Percentiles rank a stretch among this genome's conserved stretches.
These are phyloP conservation scores for Ciborinia camelliae DNA, from an alignment of 2,329 filamentous ascomycete species.

Conservation along the genomic window DNA sequence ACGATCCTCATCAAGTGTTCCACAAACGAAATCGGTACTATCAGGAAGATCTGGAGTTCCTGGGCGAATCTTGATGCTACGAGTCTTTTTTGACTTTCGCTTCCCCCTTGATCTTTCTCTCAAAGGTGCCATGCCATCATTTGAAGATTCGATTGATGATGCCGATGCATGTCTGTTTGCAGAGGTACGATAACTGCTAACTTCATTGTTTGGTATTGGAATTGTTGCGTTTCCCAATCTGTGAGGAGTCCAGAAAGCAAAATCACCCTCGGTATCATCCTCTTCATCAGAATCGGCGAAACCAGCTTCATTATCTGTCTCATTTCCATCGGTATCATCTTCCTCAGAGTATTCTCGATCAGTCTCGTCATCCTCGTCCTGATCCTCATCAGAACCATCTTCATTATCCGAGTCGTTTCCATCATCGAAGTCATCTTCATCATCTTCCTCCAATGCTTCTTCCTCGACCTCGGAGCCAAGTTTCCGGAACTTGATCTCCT, in stretches of 20 bases:
- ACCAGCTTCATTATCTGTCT: constrained; percentile 65
- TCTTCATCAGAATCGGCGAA: constrained; percentile 69
- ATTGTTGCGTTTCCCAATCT: constrained; percentile 32
- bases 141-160: constrained; percentile 55
- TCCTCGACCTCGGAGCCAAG: constrained; percentile 88
- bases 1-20: constrained; percentile 91
- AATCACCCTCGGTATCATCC: constrained; percentile 61
- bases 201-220: constrained; percentile 23
- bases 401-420: constrained; percentile 44
- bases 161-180: constrained; percentile 50
- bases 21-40: constrained; percentile 98
- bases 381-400: constrained; percentile 47
- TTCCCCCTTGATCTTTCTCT: constrained; percentile 21
- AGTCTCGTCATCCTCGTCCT: constrained; percentile 62
- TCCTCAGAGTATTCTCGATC: constrained; percentile 45
- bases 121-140: constrained; percentile 30
- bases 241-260: constrained; percentile 59
- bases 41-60: constrained; percentile 83
- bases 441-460: constrained; percentile 76
- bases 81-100: constrained; percentile 27
- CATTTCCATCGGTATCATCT: constrained; percentile 64
- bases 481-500: constrained; percentile 84
- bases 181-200: constrained; percentile 31
- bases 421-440: constrained; percentile 47
- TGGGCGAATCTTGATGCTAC: constrained; percentile 55